Percentiles rank a stretch among this genome's conserved stretches.
Evolutionary conservation across 2,329 filamentous ascomycete species (phyloP).

Genomic region (Colletotrichum tropicicola): DNA sequence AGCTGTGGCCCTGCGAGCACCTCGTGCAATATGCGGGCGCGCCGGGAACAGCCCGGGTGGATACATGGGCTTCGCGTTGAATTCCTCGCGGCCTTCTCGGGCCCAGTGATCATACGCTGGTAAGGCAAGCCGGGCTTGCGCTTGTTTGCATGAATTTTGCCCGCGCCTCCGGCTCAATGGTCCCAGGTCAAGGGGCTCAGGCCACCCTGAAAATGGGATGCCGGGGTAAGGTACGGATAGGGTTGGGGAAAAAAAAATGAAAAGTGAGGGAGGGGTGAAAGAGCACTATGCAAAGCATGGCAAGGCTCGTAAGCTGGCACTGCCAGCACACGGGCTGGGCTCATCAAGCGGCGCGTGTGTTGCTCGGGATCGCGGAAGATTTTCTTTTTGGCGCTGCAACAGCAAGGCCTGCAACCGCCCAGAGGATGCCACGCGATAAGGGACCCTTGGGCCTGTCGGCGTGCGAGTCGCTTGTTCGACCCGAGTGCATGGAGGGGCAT

Average conservation of each 20-base stretch:
- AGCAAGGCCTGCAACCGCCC: background rate
- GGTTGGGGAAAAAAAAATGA: background rate
- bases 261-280: background rate
- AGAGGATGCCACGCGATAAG: constrained; percentile 30
- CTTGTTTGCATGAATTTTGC: constrained; percentile 7
- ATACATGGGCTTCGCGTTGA: background rate
- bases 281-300: background rate
- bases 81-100: constrained; percentile 13
- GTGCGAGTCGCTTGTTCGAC: constrained; percentile 22
- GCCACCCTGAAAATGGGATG: background rate
- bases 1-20: background rate
- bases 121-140: constrained; percentile 6
- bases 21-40: constrained; percentile 11
- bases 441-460: constrained; percentile 10
- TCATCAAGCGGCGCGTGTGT: constrained; percentile 4
- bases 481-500: constrained; percentile 19
- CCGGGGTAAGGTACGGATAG: too few species aligned
- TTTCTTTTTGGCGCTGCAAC: constrained; percentile 1
- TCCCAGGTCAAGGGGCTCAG: background rate
- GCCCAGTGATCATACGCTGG: background rate
- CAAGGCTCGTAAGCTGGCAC: background rate
- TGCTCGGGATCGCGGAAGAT: constrained; percentile 18
- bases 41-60: constrained; percentile 17
- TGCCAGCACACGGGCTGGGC: background rate
- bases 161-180: background rate